Evolutionary conservation across 2,329 filamentous ascomycete genomes (phyloP).

Genomic region (Talaromyces sp.): DNA sequence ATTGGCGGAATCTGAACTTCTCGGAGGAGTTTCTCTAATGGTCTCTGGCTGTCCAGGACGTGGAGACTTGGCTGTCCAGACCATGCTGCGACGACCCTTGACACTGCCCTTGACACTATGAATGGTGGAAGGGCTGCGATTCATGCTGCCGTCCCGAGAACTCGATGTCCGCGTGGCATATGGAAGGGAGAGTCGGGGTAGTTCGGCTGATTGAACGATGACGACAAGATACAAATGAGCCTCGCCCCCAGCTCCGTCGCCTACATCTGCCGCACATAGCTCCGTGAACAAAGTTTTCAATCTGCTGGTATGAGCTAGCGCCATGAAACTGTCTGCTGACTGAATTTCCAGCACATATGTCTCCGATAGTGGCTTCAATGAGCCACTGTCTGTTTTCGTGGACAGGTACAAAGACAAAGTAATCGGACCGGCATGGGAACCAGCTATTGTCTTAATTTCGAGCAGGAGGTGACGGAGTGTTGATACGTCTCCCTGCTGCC

Average conservation of each 20-base stretch:
- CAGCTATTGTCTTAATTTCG: conserved; percentile 77
- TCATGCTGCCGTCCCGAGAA: conserved; percentile 33
- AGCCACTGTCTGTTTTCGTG: conserved; percentile 62
- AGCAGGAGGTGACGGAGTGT: conserved; percentile 76
- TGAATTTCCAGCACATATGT: conserved; percentile 76
- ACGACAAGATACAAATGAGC: conserved; percentile 79
- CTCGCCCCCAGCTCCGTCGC: conserved; percentile 59
- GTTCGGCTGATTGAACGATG: conserved; percentile 65
- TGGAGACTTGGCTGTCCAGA: conserved; percentile 40
- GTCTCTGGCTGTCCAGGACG: conserved; percentile 31
- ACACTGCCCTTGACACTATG: conserved; percentile 36
- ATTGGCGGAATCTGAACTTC: conserved; percentile 23
- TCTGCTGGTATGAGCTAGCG: conserved; percentile 61
- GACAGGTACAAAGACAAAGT: conserved; percentile 76
- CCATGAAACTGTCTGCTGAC: conserved; percentile 66
- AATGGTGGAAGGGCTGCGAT: conserved; percentile 26
- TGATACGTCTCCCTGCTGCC: conserved; percentile 62
- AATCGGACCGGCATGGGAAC: conserved; percentile 69
- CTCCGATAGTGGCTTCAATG: conserved; percentile 70
- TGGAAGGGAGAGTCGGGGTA: conserved; percentile 28
- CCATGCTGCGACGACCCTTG: conserved; percentile 41
- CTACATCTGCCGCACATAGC: conserved; percentile 70
- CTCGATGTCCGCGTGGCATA: conserved; percentile 30
- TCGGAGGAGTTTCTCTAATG: conserved; percentile 30
- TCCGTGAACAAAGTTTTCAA: conserved; percentile 86